phyloP scores from a whole-genome alignment of 768 basidiomycete genomes.

The Rhizopogon vinicolor region DNA sequence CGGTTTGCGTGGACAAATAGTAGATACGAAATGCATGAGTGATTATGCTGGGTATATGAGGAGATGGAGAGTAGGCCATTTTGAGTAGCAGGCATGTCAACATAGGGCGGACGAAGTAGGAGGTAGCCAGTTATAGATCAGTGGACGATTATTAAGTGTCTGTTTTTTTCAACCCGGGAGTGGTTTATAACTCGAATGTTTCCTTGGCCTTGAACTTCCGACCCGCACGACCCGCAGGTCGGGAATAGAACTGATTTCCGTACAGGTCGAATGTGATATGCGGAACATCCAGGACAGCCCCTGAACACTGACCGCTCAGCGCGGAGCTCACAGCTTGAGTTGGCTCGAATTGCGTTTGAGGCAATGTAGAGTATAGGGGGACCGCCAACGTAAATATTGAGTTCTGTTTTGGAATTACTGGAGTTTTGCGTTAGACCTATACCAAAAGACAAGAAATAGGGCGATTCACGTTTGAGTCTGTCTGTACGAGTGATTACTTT shows the following conservation, averaged over 20 bases:
- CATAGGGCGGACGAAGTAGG: no score
- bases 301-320: background rate
- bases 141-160: no score
- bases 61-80: no score
- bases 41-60: no score
- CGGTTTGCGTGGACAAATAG: no score
- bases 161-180: background rate
- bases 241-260: constrained; percentile 83
- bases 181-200: constrained; percentile 60
- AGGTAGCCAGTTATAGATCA: background rate
- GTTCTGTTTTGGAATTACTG: constrained; percentile 77
- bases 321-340: constrained; percentile 8
- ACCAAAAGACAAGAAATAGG: background rate
- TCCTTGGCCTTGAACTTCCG: constrained; percentile 86
- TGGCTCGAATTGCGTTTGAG: constrained; percentile 7
- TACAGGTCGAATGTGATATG: constrained; percentile 75
- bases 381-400: constrained; percentile 73
- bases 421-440: background rate
- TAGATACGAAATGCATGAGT: no score
- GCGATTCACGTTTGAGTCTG: constrained; percentile 57
- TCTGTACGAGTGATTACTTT: constrained; percentile 70
- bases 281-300: constrained; percentile 57
- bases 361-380: constrained; percentile 59
- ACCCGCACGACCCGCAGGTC: constrained; percentile 72
- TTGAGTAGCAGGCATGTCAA: constrained; percentile 1